Conservation (phyloP, 2,329 filamentous ascomycete species). For the Ophiosphaerella narmari region DNA sequence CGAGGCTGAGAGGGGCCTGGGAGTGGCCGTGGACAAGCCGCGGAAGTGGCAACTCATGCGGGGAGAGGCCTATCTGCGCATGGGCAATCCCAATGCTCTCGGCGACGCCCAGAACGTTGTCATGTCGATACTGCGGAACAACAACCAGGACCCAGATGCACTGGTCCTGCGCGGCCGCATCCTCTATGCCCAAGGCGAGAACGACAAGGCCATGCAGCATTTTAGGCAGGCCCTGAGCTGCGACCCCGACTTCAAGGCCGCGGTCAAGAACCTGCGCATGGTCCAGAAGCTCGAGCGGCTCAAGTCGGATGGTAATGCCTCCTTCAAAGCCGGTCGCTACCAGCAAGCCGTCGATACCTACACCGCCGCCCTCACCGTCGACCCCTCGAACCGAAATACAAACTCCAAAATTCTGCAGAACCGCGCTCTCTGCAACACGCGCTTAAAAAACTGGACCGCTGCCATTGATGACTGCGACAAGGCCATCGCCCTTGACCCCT, state of each 20-base stretch:
- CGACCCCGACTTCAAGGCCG: conserved; percentile 89
- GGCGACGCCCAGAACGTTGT: conserved; percentile 92
- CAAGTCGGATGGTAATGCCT: conserved; percentile 89
- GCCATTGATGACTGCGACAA: conserved; percentile 86
- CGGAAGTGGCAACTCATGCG: conserved; percentile 94
- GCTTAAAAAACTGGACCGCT: conserved; percentile 80
- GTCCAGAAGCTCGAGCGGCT: conserved; percentile 91
- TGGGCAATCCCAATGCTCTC: conserved; percentile 85
- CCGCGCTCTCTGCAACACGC: conserved; percentile 80
- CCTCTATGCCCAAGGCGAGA: conserved; percentile 89
- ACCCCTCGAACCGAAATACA: conserved; percentile 85
- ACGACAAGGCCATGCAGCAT: conserved; percentile 90
- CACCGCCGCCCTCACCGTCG: conserved; percentile 78
- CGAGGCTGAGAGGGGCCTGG: conserved; percentile 82
- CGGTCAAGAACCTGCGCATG: conserved; percentile 84
- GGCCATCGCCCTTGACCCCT: conserved; percentile 79
- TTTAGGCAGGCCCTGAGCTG: conserved; percentile 87
- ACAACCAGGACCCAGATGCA: conserved; percentile 91
- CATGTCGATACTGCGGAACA: conserved; percentile 81
- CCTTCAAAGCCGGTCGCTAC: conserved; percentile 85
- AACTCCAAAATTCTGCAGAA: conserved; percentile 97
- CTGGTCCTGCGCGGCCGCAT: conserved; percentile 86
- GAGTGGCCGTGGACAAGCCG: conserved; percentile 74
- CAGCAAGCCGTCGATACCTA: conserved; percentile 84
- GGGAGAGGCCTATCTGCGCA: conserved; percentile 88